A percentile compares a stretch with the other conserved stretches of the same genome.
Evolutionary conservation across 371 early-diverging fungal species (phyloP).

Genomic region (Lichtheimia hyalospora): DNA sequence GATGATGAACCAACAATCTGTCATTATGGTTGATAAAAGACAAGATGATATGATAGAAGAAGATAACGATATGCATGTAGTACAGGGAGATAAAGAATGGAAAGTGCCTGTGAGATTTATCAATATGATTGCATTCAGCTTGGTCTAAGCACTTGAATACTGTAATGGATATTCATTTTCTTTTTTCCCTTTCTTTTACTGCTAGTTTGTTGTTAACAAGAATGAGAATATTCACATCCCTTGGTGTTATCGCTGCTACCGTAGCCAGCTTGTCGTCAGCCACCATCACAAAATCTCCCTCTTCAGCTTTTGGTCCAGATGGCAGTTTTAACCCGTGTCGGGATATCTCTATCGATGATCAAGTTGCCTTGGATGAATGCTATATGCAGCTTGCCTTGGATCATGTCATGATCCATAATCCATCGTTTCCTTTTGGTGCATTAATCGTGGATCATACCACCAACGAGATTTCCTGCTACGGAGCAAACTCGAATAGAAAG

Average conservation of each 20-base stretch:
- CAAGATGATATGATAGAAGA: too few relatives aligned
- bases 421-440: conserved; percentile 29
- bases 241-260: not conserved
- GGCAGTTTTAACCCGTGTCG: conserved; percentile 14
- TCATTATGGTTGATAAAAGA: too few relatives aligned
- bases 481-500: conserved; percentile 30
- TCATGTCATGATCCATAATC: conserved; percentile 30
- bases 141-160: too few relatives aligned
- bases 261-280: not conserved
- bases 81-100: too few relatives aligned
- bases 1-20: too few relatives aligned
- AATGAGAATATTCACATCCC: not conserved
- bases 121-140: too few relatives aligned
- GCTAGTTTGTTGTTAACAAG: not conserved
- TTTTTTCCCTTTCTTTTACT: not conserved
- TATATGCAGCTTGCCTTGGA: conserved; percentile 35
- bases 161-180: not conserved
- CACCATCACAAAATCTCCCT: not conserved
- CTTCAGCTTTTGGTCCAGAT: conserved; percentile 5
- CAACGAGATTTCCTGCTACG: conserved; percentile 37
- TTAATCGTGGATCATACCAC: conserved; percentile 33
- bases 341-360: not conserved
- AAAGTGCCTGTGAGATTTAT: too few relatives aligned
- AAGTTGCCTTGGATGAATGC: conserved; percentile 24
- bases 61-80: too few relatives aligned